Evolutionary conservation across 1,284 basidiomycete species (phyloP).

Genomic region (Ustilago lituana): DNA sequence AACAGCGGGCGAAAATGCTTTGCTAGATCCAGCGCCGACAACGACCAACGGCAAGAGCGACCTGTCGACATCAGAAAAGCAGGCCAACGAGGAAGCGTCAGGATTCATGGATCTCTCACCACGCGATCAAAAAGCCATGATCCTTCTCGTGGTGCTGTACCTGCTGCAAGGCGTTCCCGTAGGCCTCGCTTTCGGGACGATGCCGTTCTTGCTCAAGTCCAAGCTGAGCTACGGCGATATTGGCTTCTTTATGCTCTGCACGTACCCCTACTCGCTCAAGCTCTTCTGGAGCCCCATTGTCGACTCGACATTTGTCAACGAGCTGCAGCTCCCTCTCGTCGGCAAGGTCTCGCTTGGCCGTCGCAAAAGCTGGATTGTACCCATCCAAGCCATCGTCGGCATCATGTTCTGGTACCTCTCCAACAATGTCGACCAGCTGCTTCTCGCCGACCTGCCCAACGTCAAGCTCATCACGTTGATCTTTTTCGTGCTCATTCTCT

Average conservation of each 20-base stretch:
- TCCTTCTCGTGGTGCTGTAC: constrained; percentile 85
- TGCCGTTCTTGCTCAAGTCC: constrained; percentile 94
- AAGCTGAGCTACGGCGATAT: constrained; percentile 96
- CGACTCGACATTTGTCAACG: constrained; percentile 84
- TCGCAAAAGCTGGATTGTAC: constrained; percentile 98
- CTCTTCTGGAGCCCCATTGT: constrained; percentile 97
- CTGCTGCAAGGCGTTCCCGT: constrained; percentile 95
- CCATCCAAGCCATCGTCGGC: constrained; percentile 92
- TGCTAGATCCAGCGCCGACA: constrained; percentile 9
- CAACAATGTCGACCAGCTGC: constrained; percentile 78
- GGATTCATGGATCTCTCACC: constrained; percentile 52
- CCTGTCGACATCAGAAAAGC: constrained; percentile 13
- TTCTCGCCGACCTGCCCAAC: constrained; percentile 82
- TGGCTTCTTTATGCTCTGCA: constrained; percentile 90
- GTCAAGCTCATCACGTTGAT: constrained; percentile 82
- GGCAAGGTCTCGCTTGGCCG: constrained; percentile 74
- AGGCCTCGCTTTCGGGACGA: constrained; percentile 79
- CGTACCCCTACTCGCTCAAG: constrained; percentile 97
- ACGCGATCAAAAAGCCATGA: constrained; percentile 73
- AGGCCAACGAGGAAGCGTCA: constrained; percentile 29
- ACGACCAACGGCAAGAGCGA: constrained; percentile 25
- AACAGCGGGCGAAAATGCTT: constrained; percentile 7
- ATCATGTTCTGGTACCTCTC: constrained; percentile 88
- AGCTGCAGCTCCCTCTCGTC: constrained; percentile 61
- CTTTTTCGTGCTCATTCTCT: constrained; percentile 86